These are phyloP conservation scores for Yamadazyma trypodendri DNA, from an alignment of 1,139 yeast genomes.

Conservation along the genomic window DNA sequence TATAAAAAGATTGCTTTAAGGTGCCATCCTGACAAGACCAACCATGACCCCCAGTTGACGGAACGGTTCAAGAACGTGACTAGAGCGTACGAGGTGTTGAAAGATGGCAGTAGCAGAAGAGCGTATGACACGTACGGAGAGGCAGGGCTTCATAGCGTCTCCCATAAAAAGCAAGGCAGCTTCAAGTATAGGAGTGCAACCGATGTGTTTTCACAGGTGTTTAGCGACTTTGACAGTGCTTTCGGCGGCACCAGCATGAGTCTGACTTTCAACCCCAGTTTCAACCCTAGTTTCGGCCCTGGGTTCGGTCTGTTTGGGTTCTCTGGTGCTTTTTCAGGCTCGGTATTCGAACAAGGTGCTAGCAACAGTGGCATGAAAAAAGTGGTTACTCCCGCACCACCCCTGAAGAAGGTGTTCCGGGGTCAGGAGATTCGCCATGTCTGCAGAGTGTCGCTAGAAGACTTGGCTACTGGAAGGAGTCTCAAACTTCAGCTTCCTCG, in stretches of 20 bases:
- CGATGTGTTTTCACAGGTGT: slow-evolving; percentile 40
- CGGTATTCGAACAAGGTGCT: slow-evolving; percentile 3
- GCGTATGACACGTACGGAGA: slow-evolving; percentile 41
- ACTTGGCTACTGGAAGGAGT: slow-evolving; percentile 39
- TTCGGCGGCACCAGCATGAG: slow-evolving; percentile 18
- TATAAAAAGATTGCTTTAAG: slow-evolving; percentile 41
- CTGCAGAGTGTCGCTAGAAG: slow-evolving; percentile 35
- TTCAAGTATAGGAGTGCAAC: slow-evolving; percentile 18
- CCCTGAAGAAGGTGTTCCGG: slow-evolving; percentile 13
- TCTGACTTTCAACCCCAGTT: slow-evolving; percentile 1
- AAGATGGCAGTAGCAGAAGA: slow-evolving; percentile 29
- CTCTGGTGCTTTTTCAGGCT: not conserved
- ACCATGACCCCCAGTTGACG: slow-evolving; percentile 43
- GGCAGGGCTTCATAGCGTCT: slow-evolving; percentile 37
- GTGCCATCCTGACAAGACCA: slow-evolving; percentile 50
- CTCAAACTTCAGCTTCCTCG: slow-evolving; percentile 42
- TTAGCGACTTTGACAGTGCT: slow-evolving; percentile 35
- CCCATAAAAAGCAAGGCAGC: slow-evolving; percentile 11
- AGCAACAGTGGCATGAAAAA: slow-evolving; percentile 18
- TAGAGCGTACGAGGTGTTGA: slow-evolving; percentile 42
- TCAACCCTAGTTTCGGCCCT: slow-evolving; percentile 11
- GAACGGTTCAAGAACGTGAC: slow-evolving; percentile 46
- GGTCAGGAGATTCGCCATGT: slow-evolving; percentile 46
- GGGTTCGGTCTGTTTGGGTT: slow-evolving; percentile 4
- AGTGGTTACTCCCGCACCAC: slow-evolving; percentile 22